Evolutionary conservation across 1,284 basidiomycete genomes (phyloP), one percentile per base, ranked within the genome.

Genomic region (Polyporus tsugae): DNA sequence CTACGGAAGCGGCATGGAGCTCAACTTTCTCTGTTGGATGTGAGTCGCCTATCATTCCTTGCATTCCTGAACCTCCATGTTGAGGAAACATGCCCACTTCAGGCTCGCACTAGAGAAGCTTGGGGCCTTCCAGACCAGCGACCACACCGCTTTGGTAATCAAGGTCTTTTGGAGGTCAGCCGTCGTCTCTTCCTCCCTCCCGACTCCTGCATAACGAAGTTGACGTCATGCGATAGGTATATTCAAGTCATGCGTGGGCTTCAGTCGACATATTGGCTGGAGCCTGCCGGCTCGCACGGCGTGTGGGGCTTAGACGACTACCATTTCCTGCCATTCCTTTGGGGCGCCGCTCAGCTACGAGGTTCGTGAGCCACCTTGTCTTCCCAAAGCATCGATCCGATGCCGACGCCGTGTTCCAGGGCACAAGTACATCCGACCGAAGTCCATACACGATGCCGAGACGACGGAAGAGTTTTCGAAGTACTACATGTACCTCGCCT

Each of bases 231-330:
- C 58, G 36, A 39, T 65, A 95, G 93, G 73, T 98, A 98, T 78
- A 89, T 98, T 69, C 81, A 91, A 64, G 89, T 97, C 63, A 98
- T 99, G 95, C 91, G 97, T 0, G 80, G 89, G 19, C 85, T 99
- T 13, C 97, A 99, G 75, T 95, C 94, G 2, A 91, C 93, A 1
- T 99, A 99, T 79, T 99, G 97, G 97, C 88, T 99, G 0, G 97
- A 99, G 79, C 97, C 97, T 4, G 97, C 97, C 2, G 97, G 97
- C 19, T 98, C 96, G 9, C 97, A 99, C 79, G 97, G 97, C 0
- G 98, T 99, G 0, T 99, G 97, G 95, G 98, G 98, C 0, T 83
- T 99, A 63, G 97, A 99, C 77, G 97, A 99, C 78, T 99, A 99
- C 77, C 96, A 98, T 75, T 99, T 99, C 81, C 84, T 98, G 2